phyloP scores from a whole-genome alignment of 192 early-diverging fungal species.

The Linnemannia schmuckeri region DNA sequence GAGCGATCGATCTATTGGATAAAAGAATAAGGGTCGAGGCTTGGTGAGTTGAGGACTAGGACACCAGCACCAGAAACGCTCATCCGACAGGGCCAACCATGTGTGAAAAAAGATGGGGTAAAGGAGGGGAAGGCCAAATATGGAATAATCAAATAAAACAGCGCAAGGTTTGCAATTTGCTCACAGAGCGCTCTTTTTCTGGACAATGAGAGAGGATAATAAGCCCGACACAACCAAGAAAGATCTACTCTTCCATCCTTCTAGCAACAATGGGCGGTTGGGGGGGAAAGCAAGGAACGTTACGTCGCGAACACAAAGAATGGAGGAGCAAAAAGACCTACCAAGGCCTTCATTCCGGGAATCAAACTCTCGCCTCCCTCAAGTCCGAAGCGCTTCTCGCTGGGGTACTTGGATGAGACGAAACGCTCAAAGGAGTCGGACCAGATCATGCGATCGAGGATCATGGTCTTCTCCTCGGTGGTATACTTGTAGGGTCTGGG shows the following conservation, averaged over 20 bases:
- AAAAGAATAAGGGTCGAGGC: constrained; percentile 80
- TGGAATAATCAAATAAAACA: constrained; percentile 2
- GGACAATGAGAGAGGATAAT: background rate
- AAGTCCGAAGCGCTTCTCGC: constrained; percentile 97
- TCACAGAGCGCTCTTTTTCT: constrained; percentile 7
- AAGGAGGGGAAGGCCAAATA: constrained; percentile 14
- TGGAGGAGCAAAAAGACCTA: constrained; percentile 45
- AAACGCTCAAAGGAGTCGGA: constrained; percentile 97
- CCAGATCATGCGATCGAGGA: constrained; percentile 98
- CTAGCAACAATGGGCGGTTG: background rate
- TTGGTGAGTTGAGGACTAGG: constrained; percentile 74
- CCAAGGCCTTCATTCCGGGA: constrained; percentile 97
- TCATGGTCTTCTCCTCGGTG: constrained; percentile 90
- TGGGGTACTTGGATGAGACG: constrained; percentile 96
- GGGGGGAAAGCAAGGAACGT: background rate
- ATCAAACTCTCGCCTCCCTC: constrained; percentile 98
- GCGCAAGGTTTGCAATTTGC: background rate
- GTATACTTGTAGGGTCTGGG: constrained; percentile 91
- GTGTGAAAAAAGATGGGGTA: constrained; percentile 6
- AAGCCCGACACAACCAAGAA: background rate
- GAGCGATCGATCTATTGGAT: constrained; percentile 96
- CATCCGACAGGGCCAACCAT: background rate
- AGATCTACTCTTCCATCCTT: background rate
- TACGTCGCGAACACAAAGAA: background rate
- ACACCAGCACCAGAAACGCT: background rate